Conservation (phyloP, 768 basidiomycete species). For the Dendrothele bispora region DNA sequence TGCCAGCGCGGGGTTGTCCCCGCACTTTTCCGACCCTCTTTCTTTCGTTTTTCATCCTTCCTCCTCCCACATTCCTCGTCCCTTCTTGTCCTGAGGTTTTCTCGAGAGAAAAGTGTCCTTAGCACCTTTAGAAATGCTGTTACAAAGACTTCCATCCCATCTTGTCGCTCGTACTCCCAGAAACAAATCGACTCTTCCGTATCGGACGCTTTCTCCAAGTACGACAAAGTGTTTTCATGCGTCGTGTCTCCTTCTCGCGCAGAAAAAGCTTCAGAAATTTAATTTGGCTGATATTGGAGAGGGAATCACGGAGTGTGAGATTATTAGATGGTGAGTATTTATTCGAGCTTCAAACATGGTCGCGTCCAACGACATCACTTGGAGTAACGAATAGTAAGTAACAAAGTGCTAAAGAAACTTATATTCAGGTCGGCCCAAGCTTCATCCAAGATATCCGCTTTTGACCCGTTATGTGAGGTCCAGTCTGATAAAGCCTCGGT, state of each 20-base stretch:
- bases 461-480: conserved; percentile 44
- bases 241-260: not conserved
- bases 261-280: conserved; percentile 54
- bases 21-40: no score
- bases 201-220: no score
- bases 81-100: no score
- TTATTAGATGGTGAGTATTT: conserved; percentile 74
- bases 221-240: conserved; percentile 10
- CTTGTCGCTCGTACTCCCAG: no score
- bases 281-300: conserved; percentile 87
- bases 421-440: conserved; percentile 64
- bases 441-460: conserved; percentile 49
- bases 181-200: no score
- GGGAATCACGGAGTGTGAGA: conserved; percentile 89
- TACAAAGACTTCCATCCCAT: no score
- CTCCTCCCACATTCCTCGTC: no score
- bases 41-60: no score
- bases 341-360: conserved; percentile 23
- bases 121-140: no score
- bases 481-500: conserved; percentile 8
- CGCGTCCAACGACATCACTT: conserved; percentile 12
- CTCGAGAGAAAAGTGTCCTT: no score
- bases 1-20: no score
- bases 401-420: not conserved
- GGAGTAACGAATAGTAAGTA: not conserved